Conservation (phyloP, 129 eudicot genomes). For the Flaveria sonorensis region DNA sequence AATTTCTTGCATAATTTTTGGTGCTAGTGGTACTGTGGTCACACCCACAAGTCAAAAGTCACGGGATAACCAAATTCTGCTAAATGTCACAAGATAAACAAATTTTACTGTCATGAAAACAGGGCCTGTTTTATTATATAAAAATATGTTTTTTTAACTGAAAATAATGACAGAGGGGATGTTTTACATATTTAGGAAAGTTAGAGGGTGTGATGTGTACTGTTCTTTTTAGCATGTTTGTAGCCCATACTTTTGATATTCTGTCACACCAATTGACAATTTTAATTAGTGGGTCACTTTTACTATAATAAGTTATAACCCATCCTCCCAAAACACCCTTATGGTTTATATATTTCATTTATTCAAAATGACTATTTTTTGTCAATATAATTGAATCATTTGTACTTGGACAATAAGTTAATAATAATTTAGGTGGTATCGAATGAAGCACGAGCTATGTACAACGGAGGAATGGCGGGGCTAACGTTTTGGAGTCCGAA, state of each 20-base stretch:
- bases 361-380: slow-evolving; percentile 3
- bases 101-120: slow-evolving; percentile 39
- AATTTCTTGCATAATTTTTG: slow-evolving; percentile 20
- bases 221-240: slow-evolving; percentile 25
- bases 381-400: slow-evolving; percentile 11
- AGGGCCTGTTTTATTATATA: neutral
- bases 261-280: slow-evolving; percentile 1
- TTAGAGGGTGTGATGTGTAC: slow-evolving; percentile 10
- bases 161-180: slow-evolving; percentile 17
- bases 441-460: slow-evolving; percentile 93
- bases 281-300: slow-evolving; percentile 24
- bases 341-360: slow-evolving; percentile 8
- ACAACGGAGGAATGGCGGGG: slow-evolving; percentile 87
- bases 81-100: slow-evolving; percentile 5
- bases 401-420: neutral
- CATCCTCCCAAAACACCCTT: slow-evolving; percentile 25
- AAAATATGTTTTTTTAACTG: neutral
- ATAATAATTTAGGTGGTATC: slow-evolving; percentile 64
- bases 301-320: slow-evolving; percentile 25
- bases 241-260: slow-evolving; percentile 32
- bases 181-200: slow-evolving; percentile 10
- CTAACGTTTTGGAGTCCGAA: slow-evolving; percentile 97
- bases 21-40: slow-evolving; percentile 42
- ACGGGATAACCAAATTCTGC: slow-evolving; percentile 36
- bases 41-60: slow-evolving; percentile 29